Evolutionary conservation across 352 stramenopile species (phyloP).

Genomic region (Phytophthora capsici): DNA sequence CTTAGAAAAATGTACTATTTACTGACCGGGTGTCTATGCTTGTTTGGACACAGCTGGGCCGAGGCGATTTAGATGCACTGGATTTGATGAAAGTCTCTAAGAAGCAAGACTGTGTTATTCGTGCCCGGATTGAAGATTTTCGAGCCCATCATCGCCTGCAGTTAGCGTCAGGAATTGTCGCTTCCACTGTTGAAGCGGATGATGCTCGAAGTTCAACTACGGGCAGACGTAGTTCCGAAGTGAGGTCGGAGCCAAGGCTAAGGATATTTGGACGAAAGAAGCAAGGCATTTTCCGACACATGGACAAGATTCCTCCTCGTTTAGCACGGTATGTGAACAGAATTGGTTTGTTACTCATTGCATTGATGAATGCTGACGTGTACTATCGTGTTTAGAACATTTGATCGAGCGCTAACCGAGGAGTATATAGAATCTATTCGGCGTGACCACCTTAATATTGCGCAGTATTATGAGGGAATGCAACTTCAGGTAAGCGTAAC

Average conservation of each 20-base stretch:
- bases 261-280: conserved; percentile 73
- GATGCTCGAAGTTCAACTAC: conserved; percentile 39
- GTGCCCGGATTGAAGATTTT: conserved; percentile 83
- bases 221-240: conserved; percentile 46
- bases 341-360: background rate
- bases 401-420: conserved; percentile 69
- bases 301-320: conserved; percentile 60
- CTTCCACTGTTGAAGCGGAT: conserved; percentile 64
- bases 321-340: conserved; percentile 45
- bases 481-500: conserved; percentile 30
- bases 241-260: conserved; percentile 55
- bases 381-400: conserved; percentile 50
- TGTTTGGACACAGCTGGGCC: conserved; percentile 54
- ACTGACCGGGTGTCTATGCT: background rate
- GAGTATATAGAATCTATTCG: conserved; percentile 64
- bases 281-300: conserved; percentile 62
- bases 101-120: conserved; percentile 73
- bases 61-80: conserved; percentile 50
- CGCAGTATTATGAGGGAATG: conserved; percentile 67
- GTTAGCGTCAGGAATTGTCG: conserved; percentile 78
- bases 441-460: conserved; percentile 62
- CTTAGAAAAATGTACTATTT: background rate
- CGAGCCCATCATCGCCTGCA: conserved; percentile 83
- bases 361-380: background rate
- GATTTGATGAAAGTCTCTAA: conserved; percentile 58